Evolutionary conservation across 2,329 filamentous ascomycete genomes (phyloP), one percentile per base, ranked within the genome.

Genomic region (Ophiostoma quercus): DNA sequence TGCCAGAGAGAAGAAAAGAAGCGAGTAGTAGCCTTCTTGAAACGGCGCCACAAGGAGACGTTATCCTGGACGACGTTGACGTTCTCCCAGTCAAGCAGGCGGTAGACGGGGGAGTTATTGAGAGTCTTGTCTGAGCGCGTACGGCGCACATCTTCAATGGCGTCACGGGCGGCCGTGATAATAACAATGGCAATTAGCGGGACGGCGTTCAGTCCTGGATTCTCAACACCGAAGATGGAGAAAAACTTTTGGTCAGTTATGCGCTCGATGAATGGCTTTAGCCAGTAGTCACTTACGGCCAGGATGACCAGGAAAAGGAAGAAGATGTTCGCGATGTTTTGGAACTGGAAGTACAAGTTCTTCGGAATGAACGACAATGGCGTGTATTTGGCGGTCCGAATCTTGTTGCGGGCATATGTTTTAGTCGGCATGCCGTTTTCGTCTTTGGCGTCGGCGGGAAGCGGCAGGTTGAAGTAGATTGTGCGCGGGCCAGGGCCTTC

Each of bases 271-370:
- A 8, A 34, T 32, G 39, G 43, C 19, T 16, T 60, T 37, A 43
- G 67, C 29, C 70, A 16, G 29, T 63, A 67, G 78, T 8, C 43
- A 68, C 94, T 84, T 89, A 98, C 95, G 76, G 90, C 89, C 71
- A 99, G 86, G 77, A 99, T 96, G 78, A 97, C 94, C 76, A 94
- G 86, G 81, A 98, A 97, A 75, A 98, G 84, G 85, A 99, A 99
- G 82, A 98, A 99, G 69, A 98, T 90, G 79, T 99, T 99, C 77
- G 95, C 95, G 76, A 99, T 90, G 77, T 98, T 98, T 81, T 99
- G 94, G 78, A 99, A 98, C 80, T 99, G 96, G 74, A 96, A 92
- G 88, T 90, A 99, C 77, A 99, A 78, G 80, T 99, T 98, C 82
- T 98, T 98, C 16, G 95, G 95, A 37, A 99, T 80, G 80, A 99